Base-by-base conservation (phyloP, 179 eudicot species). In the Gypsophila paniculata region DNA sequence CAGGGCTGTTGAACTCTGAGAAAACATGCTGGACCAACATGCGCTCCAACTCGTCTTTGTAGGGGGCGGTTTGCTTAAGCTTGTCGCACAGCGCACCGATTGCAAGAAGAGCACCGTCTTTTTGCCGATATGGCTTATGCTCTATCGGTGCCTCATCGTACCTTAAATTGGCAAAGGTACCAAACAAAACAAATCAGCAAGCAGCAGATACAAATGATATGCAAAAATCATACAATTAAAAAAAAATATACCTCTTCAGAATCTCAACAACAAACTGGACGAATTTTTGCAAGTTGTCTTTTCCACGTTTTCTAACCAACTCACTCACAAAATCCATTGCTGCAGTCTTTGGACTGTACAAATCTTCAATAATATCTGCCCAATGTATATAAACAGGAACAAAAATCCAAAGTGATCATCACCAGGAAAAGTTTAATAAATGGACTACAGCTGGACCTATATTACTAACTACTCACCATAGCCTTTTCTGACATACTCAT, bases 311-410 rank as follows among this genome's bases (percentile, higher is more conserved):
- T 71, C 99, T 86, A 4, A 95, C 93, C 85, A 95, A 81, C 86
- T 95, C 99, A 79, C 91, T 90, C 54, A 95, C 98, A 75, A 95
- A 95, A 79, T 95, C 99, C 99, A 95, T 92, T 69, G 99, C 96
- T 22, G 99, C 99, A 76, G 99, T 95, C 75, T 95, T 86, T 51
- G 99, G 98, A 84, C 99, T 95, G 60, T 95, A 95, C 61, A 95
- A 74, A 81, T 95, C 99, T 82, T 95, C 99, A 78, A 95, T 92
- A 75, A 95, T 95, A 82, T 95, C 99, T 95, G 88, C 75, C 69
- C 6, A 74, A 61, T 55, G 11, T 49, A 73, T 49, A 73, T 57
- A 61, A 22, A 61, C 38, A 48, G 18, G 25, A 55, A 75, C 29
- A 70, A 72, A 14, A 61, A 72, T 26, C 42, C 34, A 29, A 18